phyloP scores from a whole-genome alignment of 441 rosid genomes.

The Mallotus japonicus region DNA sequence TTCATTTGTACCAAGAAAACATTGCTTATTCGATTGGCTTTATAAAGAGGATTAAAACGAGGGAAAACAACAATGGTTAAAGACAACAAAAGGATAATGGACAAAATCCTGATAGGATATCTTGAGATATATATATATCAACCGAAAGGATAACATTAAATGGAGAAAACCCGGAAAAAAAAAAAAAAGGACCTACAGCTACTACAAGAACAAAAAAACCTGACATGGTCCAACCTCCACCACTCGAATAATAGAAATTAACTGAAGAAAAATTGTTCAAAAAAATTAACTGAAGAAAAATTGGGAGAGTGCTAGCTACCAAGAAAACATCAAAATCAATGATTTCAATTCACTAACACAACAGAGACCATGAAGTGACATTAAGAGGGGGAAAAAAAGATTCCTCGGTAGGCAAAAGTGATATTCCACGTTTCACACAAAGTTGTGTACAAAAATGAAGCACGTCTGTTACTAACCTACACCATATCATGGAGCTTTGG shows the following conservation, averaged over 20 bases:
- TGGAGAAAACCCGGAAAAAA: no score
- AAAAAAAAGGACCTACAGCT: background rate
- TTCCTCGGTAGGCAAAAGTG: background rate
- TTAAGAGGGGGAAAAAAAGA: background rate
- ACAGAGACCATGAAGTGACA: background rate
- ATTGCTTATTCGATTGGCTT: no score
- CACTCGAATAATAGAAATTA: background rate
- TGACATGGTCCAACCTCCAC: background rate
- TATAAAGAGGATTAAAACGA: background rate
- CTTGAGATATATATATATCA: background rate
- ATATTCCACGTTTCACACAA: constrained; percentile 17
- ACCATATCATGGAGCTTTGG: constrained; percentile 6
- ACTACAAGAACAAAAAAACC: background rate
- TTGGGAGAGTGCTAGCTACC: background rate
- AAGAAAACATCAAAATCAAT: background rate
- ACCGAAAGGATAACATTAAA: constrained; percentile 9
- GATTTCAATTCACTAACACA: background rate
- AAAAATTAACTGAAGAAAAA: no score
- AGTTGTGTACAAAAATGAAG: constrained; percentile 17
- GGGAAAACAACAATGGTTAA: background rate
- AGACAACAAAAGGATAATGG: background rate
- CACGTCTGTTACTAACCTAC: constrained; percentile 19
- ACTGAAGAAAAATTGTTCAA: background rate
- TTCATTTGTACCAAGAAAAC: no score
- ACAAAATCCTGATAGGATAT: background rate